These are phyloP conservation scores for Thalassiosira hispida DNA, from an alignment of 352 stramenopile genomes.

Conservation along the genomic window DNA sequence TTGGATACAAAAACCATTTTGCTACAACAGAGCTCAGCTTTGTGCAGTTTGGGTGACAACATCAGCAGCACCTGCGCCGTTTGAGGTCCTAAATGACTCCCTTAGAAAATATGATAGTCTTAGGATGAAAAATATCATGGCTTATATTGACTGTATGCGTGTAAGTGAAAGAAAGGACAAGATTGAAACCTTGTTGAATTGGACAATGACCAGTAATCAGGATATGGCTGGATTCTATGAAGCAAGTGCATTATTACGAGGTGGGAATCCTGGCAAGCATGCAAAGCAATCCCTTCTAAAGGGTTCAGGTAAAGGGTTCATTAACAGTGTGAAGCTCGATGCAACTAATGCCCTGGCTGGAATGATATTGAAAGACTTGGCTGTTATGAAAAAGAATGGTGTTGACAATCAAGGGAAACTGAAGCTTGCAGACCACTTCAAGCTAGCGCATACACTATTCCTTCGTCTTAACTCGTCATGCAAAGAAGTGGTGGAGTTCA, in stretches of 20 bases:
- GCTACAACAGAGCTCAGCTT: constrained; percentile 62
- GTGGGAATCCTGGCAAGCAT: constrained; percentile 51
- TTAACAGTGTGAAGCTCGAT: constrained; percentile 64
- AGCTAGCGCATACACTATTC: constrained; percentile 68
- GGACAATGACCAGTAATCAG: constrained; percentile 49
- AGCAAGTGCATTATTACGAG: constrained; percentile 45
- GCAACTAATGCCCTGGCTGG: constrained; percentile 63
- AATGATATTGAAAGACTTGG: constrained; percentile 71
- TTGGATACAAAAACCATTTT: no score
- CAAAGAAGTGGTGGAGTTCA: constrained; percentile 48
- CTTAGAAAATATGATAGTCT: constrained; percentile 82
- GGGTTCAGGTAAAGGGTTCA: constrained; percentile 45
- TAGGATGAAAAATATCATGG: constrained; percentile 78
- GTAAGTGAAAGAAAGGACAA: constrained; percentile 56
- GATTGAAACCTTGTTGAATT: constrained; percentile 75
- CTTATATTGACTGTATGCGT: constrained; percentile 71
- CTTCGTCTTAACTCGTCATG: constrained; percentile 68
- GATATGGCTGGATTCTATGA: constrained; percentile 79
- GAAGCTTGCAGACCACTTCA: constrained; percentile 63
- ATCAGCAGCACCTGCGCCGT: constrained; percentile 63
- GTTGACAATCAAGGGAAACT: constrained; percentile 35
- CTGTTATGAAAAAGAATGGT: constrained; percentile 46
- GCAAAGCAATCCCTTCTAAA: constrained; percentile 49
- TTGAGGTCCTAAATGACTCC: constrained; percentile 80
- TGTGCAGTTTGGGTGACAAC: constrained; percentile 82